These are phyloP conservation scores for Solanum corneliomulleri DNA, from an alignment of 257 asterid genomes.

Conservation along the genomic window DNA sequence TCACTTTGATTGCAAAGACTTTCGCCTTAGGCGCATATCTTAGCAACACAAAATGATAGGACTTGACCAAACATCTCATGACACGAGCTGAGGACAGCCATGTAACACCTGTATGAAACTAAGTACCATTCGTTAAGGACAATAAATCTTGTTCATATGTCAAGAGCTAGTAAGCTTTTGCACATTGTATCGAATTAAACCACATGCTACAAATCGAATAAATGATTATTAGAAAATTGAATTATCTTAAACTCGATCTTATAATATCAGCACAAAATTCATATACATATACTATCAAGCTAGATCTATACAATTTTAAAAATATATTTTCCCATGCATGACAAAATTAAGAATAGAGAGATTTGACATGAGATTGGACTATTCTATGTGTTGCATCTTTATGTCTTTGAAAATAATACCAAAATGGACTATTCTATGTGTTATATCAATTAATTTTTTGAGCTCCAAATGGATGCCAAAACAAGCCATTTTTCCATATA, in stretches of 20 bases:
- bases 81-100: too few species aligned
- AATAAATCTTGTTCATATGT: too few species aligned
- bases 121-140: too few species aligned
- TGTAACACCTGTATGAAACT: too few species aligned
- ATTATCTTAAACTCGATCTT: not conserved
- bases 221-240: not conserved
- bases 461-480: not conserved
- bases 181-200: too few species aligned
- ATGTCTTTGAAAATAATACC: not conserved
- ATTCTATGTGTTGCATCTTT: not conserved
- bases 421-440: not conserved
- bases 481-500: not conserved
- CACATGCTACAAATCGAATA: not conserved
- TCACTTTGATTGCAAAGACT: too few species aligned
- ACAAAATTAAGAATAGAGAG: not conserved
- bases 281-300: not conserved
- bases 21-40: too few species aligned
- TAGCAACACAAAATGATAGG: too few species aligned
- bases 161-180: fast-evolving
- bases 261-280: not conserved
- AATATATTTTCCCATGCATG: not conserved
- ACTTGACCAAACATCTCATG: too few species aligned
- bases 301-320: not conserved
- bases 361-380: not conserved
- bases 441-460: not conserved